Evolutionary conservation across 2,329 filamentous ascomycete species (phyloP).

Genomic region (Zelopaecilomyces penicillatus): DNA sequence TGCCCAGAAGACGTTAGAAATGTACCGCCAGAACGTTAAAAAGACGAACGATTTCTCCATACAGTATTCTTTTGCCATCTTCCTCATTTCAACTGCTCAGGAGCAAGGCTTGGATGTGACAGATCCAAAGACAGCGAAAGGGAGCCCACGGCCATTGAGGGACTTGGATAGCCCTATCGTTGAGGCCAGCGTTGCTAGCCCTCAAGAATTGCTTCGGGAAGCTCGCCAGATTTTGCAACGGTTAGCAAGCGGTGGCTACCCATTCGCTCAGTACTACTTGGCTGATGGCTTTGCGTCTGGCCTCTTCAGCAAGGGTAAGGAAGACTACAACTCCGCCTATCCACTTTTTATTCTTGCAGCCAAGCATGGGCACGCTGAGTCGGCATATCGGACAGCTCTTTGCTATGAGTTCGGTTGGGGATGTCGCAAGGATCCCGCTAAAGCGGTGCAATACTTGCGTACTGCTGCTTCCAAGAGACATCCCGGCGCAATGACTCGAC

Average conservation of each 20-base stretch:
- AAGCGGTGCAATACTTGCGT: constrained; percentile 89
- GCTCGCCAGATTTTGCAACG: constrained; percentile 83
- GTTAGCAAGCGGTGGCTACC: constrained; percentile 79
- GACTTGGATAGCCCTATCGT: constrained; percentile 39
- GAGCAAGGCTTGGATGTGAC: constrained; percentile 57
- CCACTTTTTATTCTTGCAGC: constrained; percentile 86
- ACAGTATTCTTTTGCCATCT: constrained; percentile 94
- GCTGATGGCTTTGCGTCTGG: constrained; percentile 91
- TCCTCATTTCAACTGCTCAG: constrained; percentile 82
- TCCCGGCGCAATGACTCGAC: constrained; percentile 85
- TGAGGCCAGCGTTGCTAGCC: constrained; percentile 40
- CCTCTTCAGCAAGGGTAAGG: constrained; percentile 88
- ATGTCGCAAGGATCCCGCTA: constrained; percentile 77
- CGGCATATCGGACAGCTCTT: constrained; percentile 82
- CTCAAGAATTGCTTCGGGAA: constrained; percentile 69
- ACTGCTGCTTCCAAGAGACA: constrained; percentile 88
- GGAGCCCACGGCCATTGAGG: constrained; percentile 37
- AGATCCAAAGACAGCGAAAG: constrained; percentile 36
- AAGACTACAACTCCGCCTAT: constrained; percentile 86
- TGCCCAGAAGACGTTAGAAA: constrained; percentile 88
- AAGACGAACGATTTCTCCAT: constrained; percentile 87
- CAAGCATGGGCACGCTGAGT: constrained; percentile 96
- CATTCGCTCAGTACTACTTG: constrained; percentile 96
- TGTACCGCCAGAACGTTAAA: constrained; percentile 96
- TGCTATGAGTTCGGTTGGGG: constrained; percentile 99